Percentiles rank a stretch among this genome's conserved stretches.
Conservation (phyloP, 306 rosid species). For the Casuarina cunninghamiana region DNA sequence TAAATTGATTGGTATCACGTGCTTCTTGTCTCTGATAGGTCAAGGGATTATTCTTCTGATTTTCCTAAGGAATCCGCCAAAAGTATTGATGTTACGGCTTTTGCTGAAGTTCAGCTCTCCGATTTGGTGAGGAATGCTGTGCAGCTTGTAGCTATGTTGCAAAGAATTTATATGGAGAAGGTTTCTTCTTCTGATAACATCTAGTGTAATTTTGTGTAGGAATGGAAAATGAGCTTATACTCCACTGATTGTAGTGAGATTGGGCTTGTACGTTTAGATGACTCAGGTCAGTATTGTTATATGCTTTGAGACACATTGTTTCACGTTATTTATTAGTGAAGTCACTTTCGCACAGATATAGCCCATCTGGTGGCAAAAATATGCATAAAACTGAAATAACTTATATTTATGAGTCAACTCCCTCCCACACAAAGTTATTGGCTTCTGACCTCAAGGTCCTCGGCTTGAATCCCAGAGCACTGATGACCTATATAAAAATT, state of each 20-base stretch:
- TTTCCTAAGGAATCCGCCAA: slow-evolving; percentile 40
- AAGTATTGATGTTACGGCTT: slow-evolving; percentile 56
- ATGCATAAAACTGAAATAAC: neutral
- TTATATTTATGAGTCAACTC: neutral
- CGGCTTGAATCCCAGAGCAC: too few relatives aligned
- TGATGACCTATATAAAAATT: too few relatives aligned
- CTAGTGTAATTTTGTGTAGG: slow-evolving; percentile 46
- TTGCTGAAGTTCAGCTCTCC: slow-evolving; percentile 62
- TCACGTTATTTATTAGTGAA: neutral
- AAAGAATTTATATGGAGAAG: slow-evolving; percentile 13
- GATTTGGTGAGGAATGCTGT: slow-evolving; percentile 67
- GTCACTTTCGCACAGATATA: too few relatives aligned
- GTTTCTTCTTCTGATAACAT: slow-evolving; percentile 24
- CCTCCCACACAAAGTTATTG: too few relatives aligned
- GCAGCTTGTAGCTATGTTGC: slow-evolving; percentile 25
- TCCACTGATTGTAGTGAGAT: slow-evolving; percentile 84
- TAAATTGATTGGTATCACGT: neutral
- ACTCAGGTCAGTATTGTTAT: slow-evolving; percentile 61
- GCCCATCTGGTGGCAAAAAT: slow-evolving; percentile 5
- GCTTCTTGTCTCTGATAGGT: slow-evolving; percentile 47
- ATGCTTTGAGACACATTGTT: slow-evolving; percentile 13
- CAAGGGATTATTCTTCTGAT: slow-evolving; percentile 46
- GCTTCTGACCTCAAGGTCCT: too few relatives aligned
- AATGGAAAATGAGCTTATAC: slow-evolving; percentile 72
- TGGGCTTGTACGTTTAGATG: slow-evolving; percentile 67